Evolutionary conservation across 768 basidiomycete genomes (phyloP), one percentile per base, ranked within the genome.

Genomic region (Psilocybe cubensis): DNA sequence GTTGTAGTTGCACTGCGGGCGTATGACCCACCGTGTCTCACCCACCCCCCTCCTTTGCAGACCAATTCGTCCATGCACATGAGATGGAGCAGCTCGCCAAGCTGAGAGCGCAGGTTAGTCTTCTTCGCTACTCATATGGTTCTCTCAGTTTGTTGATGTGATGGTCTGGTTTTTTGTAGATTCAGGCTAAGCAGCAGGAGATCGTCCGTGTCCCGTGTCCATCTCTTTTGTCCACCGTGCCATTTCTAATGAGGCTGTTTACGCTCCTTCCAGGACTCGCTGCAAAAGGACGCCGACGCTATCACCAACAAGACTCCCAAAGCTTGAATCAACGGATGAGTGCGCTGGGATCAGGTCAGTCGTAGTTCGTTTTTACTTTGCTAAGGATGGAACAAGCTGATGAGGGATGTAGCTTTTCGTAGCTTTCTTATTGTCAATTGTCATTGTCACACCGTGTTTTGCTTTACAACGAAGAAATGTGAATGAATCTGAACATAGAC

Each of bases 21-120:
- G 5, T 38, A 17, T 27, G 27, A 8, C 35, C 41, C n/a, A 38
- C 8, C n/a, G 14, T 38, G 35, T 7, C 31, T 7, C 31, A 1
- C 4, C 17, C 27, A 12, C 12, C 40, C 50, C 45, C 29, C 31
- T 35, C 48, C 17, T 28, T n/a, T 52, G 3, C 41, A 91, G 89
- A 89, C 56, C 80, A 89, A 73, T 91, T 85, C 61, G 76, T 80
- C 45, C 84, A 80, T 54, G 69, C 74, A 57, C 85, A 85, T 54
- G 89, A 91, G 56, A 65, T 70, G 11, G 81, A 79, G 63, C 77
- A 84, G 53, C 66, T 91, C 40, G 72, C 76, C 64, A 89, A 89
- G 72, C 68, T 91, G 69, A 82, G 68, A 73, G 74, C 70, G 14
- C 63, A 82, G 77, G 89, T 88, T 55, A 21, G 81, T 45, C 21